phyloP scores from a whole-genome alignment of 805 yeast species.

The Candida odintsovae region DNA sequence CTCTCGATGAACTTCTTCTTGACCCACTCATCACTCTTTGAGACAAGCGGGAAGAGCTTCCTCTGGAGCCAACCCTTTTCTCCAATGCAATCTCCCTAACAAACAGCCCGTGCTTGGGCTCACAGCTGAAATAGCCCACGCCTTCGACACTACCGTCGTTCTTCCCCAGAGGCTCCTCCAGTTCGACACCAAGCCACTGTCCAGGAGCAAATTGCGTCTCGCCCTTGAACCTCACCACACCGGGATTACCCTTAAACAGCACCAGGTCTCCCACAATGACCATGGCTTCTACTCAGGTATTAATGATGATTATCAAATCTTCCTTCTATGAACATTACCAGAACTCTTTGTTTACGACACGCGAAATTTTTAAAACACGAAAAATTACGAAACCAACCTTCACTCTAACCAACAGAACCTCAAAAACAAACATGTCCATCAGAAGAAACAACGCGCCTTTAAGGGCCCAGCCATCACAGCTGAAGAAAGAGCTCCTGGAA shows the following conservation, averaged over 20 bases:
- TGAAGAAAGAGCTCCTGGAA: conserved; percentile 63
- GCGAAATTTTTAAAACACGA: not conserved
- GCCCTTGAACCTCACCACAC: conserved; percentile 47
- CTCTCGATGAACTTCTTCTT: not conserved
- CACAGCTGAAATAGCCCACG: conserved; percentile 47
- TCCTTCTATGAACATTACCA: not conserved
- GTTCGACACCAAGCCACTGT: conserved; percentile 76
- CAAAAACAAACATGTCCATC: conserved; percentile 9
- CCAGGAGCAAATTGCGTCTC: conserved; percentile 55
- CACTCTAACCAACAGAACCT: not conserved
- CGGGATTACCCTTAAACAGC: conserved; percentile 24
- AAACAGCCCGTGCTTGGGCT: conserved; percentile 49
- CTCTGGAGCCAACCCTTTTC: not conserved
- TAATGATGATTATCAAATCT: not conserved
- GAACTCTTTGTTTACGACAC: not conserved
- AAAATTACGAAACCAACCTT: not conserved
- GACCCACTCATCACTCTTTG: not conserved
- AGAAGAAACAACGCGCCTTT: not conserved
- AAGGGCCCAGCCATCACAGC: conserved; percentile 27
- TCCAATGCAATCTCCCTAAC: conserved; percentile 35
- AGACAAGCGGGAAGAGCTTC: not conserved
- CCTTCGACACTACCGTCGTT: conserved; percentile 75
- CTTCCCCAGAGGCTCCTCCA: conserved; percentile 73
- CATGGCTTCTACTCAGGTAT: conserved; percentile 1
- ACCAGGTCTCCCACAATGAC: conserved; percentile 13